Conservation (phyloP, 495 filamentous ascomycete species). For the Penicillium coffeae region DNA sequence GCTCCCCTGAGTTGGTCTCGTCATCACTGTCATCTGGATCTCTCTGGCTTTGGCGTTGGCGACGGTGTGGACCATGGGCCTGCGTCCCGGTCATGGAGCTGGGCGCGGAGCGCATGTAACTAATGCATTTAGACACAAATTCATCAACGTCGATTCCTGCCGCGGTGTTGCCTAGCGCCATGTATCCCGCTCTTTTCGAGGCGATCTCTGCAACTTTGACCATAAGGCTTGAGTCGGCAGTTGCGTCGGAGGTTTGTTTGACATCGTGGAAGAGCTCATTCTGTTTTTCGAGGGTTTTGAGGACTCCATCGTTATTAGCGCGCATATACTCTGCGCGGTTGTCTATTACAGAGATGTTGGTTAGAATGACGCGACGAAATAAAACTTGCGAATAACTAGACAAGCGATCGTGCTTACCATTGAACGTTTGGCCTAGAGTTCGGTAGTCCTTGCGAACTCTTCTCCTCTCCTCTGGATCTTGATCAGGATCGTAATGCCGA, state of each 20-base stretch:
- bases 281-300: constrained; percentile 57
- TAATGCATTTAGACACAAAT: constrained; percentile 87
- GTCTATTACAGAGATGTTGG: constrained; percentile 36
- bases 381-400: neutral
- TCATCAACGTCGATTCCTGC: constrained; percentile 86
- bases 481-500: constrained; percentile 81
- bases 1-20: constrained; percentile 57
- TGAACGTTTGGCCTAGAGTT: constrained; percentile 60
- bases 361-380: constrained; percentile 2
- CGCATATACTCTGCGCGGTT: constrained; percentile 64
- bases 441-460: constrained; percentile 63
- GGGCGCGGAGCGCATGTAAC: constrained; percentile 70
- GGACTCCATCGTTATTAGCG: constrained; percentile 56
- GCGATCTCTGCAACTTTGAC: constrained; percentile 74
- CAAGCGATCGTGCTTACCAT: constrained; percentile 43
- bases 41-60: constrained; percentile 27
- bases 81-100: constrained; percentile 15
- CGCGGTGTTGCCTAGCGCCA: constrained; percentile 63
- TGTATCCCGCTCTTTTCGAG: constrained; percentile 64
- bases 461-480: constrained; percentile 74
- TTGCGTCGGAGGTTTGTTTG: constrained; percentile 90
- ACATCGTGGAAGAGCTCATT: constrained; percentile 65
- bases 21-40: constrained; percentile 53
- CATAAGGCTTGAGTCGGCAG: constrained; percentile 79
- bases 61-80: constrained; percentile 30